These are phyloP conservation scores for Ophiognomonia clavigignenti-juglandacearum DNA, from an alignment of 2,329 filamentous ascomycete genomes.

Conservation along the genomic window DNA sequence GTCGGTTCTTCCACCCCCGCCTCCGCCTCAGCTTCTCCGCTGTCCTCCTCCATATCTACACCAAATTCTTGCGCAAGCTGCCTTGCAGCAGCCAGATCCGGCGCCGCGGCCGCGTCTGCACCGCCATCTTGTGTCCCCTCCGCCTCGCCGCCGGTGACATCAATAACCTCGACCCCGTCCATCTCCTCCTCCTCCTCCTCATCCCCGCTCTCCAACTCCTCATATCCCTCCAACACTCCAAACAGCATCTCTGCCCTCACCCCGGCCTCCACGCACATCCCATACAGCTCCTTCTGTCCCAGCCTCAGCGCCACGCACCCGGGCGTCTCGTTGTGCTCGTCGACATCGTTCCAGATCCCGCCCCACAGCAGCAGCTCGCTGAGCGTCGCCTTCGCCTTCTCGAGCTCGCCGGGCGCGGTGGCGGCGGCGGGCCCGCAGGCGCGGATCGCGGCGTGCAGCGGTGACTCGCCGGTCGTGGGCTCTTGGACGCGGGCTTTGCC, in stretches of 20 bases:
- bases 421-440: constrained; percentile 54
- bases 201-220: constrained; percentile 55
- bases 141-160: constrained; percentile 10
- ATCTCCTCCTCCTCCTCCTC: constrained; percentile 31
- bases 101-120: constrained; percentile 29
- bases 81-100: constrained; percentile 23
- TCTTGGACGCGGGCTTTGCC: constrained; percentile 74
- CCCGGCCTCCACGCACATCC: constrained; percentile 81
- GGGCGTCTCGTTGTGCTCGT: constrained; percentile 81
- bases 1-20: constrained; percentile 24
- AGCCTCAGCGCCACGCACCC: constrained; percentile 76
- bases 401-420: constrained; percentile 32
- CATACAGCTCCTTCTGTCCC: constrained; percentile 67
- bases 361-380: constrained; percentile 78
- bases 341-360: constrained; percentile 96
- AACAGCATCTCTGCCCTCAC: constrained; percentile 86
- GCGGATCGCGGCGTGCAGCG: constrained; percentile 87
- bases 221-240: constrained; percentile 75
- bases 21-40: constrained; percentile 9
- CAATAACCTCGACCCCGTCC: not conserved
- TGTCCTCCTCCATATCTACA: not conserved
- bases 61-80: constrained; percentile 12
- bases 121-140: constrained; percentile 18
- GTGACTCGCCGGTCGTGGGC: constrained; percentile 76
- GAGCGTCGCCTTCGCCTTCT: constrained; percentile 63